These are phyloP conservation scores for Suillus placidus DNA, from an alignment of 768 basidiomycete species.

Conservation along the genomic window DNA sequence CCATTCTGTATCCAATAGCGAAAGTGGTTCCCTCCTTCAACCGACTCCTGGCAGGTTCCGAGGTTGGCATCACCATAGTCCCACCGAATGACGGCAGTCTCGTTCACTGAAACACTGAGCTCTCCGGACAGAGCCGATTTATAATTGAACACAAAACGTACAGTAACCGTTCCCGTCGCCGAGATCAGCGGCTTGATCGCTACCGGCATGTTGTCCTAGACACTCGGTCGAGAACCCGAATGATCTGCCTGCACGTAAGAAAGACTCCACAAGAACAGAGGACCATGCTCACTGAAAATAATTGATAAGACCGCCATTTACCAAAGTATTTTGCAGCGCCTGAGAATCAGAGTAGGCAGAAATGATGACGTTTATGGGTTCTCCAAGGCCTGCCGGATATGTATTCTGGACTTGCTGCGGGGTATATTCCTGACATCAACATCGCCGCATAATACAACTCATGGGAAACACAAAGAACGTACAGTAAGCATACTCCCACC, in stretches of 20 bases:
- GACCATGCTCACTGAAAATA: slow-evolving; percentile 66
- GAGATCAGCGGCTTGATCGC: slow-evolving; percentile 70
- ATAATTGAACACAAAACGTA: slow-evolving; percentile 38
- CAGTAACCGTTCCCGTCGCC: slow-evolving; percentile 81
- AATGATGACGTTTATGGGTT: slow-evolving; percentile 85
- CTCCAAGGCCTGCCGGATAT: slow-evolving; percentile 74
- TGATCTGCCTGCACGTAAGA: slow-evolving; percentile 47
- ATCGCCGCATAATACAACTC: background rate
- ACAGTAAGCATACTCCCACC: slow-evolving; percentile 80
- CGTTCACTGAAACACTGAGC: slow-evolving; percentile 56
- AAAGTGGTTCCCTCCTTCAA: slow-evolving; percentile 86
- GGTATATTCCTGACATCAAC: slow-evolving; percentile 8
- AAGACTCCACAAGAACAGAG: background rate
- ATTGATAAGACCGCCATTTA: slow-evolving; percentile 76
- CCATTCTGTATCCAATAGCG: slow-evolving; percentile 90
- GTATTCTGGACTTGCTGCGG: slow-evolving; percentile 56
- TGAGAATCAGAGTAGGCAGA: slow-evolving; percentile 71
- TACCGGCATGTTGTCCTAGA: slow-evolving; percentile 77
- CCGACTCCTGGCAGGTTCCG: slow-evolving; percentile 86
- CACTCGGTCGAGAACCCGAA: slow-evolving; percentile 78
- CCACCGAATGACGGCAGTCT: slow-evolving; percentile 84
- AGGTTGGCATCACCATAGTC: slow-evolving; percentile 78
- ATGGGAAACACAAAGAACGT: slow-evolving; percentile 31
- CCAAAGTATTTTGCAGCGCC: slow-evolving; percentile 62
- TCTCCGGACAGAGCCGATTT: background rate